phyloP scores from a whole-genome alignment of 192 early-diverging fungal species.

The Thamnidium elegans region DNA sequence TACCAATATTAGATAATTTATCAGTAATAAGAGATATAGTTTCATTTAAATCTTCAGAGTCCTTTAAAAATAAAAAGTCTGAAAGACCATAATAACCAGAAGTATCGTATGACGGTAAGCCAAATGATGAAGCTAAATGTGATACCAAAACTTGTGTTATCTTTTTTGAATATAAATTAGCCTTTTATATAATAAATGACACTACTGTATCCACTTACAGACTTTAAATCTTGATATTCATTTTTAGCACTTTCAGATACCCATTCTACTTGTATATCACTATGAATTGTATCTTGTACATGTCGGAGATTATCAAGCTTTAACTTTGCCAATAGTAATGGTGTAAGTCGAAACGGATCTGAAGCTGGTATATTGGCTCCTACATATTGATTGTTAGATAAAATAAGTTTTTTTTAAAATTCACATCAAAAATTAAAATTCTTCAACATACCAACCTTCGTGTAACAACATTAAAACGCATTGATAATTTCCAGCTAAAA shows the following conservation, averaged over 20 bases:
- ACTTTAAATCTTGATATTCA: slow-evolving; percentile 22
- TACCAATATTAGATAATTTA: slow-evolving; percentile 9
- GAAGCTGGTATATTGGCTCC: slow-evolving; percentile 36
- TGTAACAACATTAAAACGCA: slow-evolving; percentile 30
- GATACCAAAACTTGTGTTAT: slow-evolving; percentile 27
- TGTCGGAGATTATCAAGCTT: slow-evolving; percentile 31
- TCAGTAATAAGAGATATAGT: slow-evolving; percentile 15
- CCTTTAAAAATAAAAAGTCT: slow-evolving; percentile 18
- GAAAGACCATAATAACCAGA: slow-evolving; percentile 18
- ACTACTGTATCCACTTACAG: slow-evolving; percentile 9
- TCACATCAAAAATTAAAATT: not conserved
- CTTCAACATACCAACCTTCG: slow-evolving; percentile 16
- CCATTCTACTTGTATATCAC: not conserved
- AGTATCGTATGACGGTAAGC: not conserved
- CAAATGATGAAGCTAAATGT: slow-evolving; percentile 18
- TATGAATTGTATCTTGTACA: slow-evolving; percentile 2
- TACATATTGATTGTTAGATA: not conserved
- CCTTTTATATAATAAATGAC: not conserved
- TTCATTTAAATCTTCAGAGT: slow-evolving; percentile 13
- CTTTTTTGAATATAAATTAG: slow-evolving; percentile 14
- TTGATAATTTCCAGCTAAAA: slow-evolving; percentile 32
- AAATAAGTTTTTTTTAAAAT: not conserved
- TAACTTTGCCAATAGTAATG: slow-evolving; percentile 30
- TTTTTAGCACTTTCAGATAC: slow-evolving; percentile 5
- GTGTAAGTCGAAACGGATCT: slow-evolving; percentile 37